Evolutionary conservation across 2,329 filamentous ascomycete genomes (phyloP).

Genomic region (Decorospora gaudefroyi): DNA sequence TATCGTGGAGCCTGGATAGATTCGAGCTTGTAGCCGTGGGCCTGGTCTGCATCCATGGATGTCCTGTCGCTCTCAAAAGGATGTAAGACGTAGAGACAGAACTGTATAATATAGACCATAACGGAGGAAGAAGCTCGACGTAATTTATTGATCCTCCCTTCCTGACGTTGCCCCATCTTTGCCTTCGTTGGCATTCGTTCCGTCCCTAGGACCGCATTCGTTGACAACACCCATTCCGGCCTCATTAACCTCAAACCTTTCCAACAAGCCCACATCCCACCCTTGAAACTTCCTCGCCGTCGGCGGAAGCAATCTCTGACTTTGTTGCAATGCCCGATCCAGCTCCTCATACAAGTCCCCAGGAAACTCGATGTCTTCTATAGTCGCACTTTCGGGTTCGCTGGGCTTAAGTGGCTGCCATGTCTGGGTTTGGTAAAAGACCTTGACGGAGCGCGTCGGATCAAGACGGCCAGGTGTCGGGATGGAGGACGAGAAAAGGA

Average conservation of each 20-base stretch:
- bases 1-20: too few relatives aligned
- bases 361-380: slow-evolving; percentile 61
- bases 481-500: slow-evolving; percentile 59
- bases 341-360: slow-evolving; percentile 56
- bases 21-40: too few relatives aligned
- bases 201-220: neutral
- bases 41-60: too few relatives aligned
- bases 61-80: too few relatives aligned
- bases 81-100: too few relatives aligned
- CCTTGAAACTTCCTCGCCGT: slow-evolving; percentile 63
- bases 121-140: too few relatives aligned
- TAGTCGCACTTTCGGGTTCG: slow-evolving; percentile 48
- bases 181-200: too few relatives aligned
- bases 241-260: slow-evolving; percentile 53
- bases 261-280: slow-evolving; percentile 70
- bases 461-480: slow-evolving; percentile 30
- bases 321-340: slow-evolving; percentile 52
- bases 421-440: slow-evolving; percentile 55
- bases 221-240: slow-evolving; percentile 5
- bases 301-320: slow-evolving; percentile 59
- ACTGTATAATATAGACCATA: too few relatives aligned
- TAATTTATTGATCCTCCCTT: neutral
- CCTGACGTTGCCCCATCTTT: too few relatives aligned
- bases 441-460: slow-evolving; percentile 60
- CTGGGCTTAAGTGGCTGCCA: slow-evolving; percentile 33